Evolutionary conservation across 2,329 filamentous ascomycete species (phyloP), one percentile per base, ranked within the genome.

Genomic region (Penicillium sp.): DNA sequence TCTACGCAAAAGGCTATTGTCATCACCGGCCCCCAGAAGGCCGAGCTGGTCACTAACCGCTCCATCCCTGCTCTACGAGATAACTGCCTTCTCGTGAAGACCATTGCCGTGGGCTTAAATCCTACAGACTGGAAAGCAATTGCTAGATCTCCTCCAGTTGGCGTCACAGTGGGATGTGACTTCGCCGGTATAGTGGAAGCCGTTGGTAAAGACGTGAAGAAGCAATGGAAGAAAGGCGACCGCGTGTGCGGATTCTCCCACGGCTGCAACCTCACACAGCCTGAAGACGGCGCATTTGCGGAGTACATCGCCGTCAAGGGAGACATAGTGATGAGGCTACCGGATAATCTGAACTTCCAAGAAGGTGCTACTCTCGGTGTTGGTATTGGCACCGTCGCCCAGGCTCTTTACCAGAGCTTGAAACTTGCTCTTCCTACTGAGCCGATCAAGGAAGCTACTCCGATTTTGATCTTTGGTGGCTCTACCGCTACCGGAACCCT

Each of bases 41-140:
- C 35, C 1, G n/a, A 14, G 8, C 7, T 57, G 14, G 45, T 57
- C 14, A 45, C 35, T 31, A 39, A 57, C n/a, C 49, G 37, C 5
- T 29, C 44, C 9, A 27, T 79, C 9, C 79, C 79, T 7, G 68
- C 68, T 47, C 66, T 80, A 21, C 74, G 74, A n/a, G 75, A 78
- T 39, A 76, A 77, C 57, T 84, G 82, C 63, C 72, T 85, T 31
- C 76, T 84, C n/a, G 78, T 85, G 56, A 83, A 82, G 62, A 79
- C 77, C 8, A 74, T 75, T 14, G 75, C 75, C 9, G 76, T 84
- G 0, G 83, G 80, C 3, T 65, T 85, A 24, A 85, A 85, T 61
- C 83, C 83, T 1, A 82, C 80, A 0, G 83, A 85, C 68, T 84
- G 80, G 81, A 84, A 83, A 63, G 75, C 80, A 60, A 68, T 82